phyloP scores from a whole-genome alignment of 2,329 filamentous ascomycete genomes.

The Alternaria brassicae region DNA sequence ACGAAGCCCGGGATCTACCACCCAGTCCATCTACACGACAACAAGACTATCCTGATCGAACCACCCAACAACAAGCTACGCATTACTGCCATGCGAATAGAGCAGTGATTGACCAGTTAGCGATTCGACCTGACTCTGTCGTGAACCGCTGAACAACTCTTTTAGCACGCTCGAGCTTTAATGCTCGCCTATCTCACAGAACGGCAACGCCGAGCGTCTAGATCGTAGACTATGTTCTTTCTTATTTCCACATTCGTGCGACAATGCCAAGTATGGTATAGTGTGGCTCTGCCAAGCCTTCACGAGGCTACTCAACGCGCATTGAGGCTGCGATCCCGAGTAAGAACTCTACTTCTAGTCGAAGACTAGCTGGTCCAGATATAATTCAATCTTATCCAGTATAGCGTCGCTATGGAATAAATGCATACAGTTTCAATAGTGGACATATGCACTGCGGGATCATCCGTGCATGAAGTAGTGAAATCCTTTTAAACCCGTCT shows the following conservation, averaged over 20 bases:
- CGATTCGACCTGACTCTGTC: not conserved
- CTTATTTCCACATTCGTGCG: not conserved
- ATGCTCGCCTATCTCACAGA: not conserved
- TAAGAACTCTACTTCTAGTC: not conserved
- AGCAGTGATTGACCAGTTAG: not conserved
- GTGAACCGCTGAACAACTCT: not conserved
- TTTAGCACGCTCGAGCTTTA: not conserved
- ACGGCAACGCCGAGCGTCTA: not conserved
- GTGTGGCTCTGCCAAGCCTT: not conserved
- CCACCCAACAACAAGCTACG: not conserved
- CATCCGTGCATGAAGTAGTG: not conserved
- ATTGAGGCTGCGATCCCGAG: not conserved
- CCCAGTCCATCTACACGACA: not conserved
- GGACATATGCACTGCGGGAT: not conserved
- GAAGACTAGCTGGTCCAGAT: not conserved
- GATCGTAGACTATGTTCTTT: not conserved
- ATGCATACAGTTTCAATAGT: not conserved
- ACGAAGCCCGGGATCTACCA: not conserved
- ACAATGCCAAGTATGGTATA: not conserved
- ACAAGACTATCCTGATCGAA: not conserved
- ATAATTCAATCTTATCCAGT: not conserved
- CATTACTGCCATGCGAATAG: not conserved
- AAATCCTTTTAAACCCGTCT: not conserved
- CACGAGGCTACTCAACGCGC: not conserved
- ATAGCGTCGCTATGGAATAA: not conserved